Conservation (phyloP, 2,329 filamentous ascomycete genomes). For the Fusarium sp. region DNA sequence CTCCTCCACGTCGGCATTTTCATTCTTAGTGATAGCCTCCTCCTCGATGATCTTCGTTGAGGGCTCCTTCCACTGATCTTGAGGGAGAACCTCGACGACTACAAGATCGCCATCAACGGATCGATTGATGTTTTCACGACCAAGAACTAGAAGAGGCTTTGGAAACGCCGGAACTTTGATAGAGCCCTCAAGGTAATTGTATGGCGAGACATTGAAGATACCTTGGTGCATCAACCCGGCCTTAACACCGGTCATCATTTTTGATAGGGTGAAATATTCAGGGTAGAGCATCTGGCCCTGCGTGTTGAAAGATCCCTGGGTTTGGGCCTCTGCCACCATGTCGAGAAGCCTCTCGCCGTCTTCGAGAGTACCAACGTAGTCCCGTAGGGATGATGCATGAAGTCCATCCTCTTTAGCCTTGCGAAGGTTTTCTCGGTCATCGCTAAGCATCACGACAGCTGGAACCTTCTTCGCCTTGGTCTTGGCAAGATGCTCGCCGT, state of each 20-base stretch:
- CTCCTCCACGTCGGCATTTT: constrained; percentile 89
- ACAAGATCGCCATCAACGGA: constrained; percentile 92
- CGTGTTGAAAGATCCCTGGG: constrained; percentile 73
- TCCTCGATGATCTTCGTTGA: constrained; percentile 97
- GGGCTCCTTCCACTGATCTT: constrained; percentile 96
- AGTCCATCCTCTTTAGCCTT: constrained; percentile 84
- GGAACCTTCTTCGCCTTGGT: constrained; percentile 73
- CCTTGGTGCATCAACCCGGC: constrained; percentile 91
- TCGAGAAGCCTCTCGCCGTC: constrained; percentile 89
- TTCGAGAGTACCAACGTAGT: constrained; percentile 87
- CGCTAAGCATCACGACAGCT: constrained; percentile 90
- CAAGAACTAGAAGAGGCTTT: constrained; percentile 86
- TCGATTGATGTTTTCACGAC: constrained; percentile 95
- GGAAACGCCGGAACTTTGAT: constrained; percentile 92
- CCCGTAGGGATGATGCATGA: constrained; percentile 73
- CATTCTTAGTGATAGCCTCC: constrained; percentile 89
- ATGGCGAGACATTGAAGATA: constrained; percentile 94
- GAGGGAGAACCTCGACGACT: constrained; percentile 90
- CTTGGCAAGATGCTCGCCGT: constrained; percentile 80
- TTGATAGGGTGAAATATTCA: constrained; percentile 89
- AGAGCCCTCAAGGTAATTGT: constrained; percentile 96
- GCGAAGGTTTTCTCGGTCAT: constrained; percentile 87
- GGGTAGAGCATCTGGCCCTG: constrained; percentile 80
- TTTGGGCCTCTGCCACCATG: constrained; percentile 87
- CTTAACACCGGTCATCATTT: constrained; percentile 94